Base-by-base conservation (phyloP, 2,329 filamentous ascomycete species). In the Exophiala lecanii-corni region DNA sequence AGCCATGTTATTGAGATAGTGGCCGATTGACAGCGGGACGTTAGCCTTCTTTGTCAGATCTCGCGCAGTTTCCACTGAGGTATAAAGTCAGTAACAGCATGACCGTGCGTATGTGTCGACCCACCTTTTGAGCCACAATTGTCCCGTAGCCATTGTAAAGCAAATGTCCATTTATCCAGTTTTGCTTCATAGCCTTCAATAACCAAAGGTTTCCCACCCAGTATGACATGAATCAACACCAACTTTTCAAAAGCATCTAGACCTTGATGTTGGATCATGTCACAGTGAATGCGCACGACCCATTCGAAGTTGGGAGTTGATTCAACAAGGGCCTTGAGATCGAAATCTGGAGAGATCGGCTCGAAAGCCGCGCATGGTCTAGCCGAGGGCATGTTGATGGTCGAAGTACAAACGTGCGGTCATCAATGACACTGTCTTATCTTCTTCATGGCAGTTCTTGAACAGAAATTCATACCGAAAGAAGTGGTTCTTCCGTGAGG, bases 331-430 rank as follows among this genome's bases (percentile, higher is more conserved):
- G 70, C 68, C 28, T 79, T 70, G 12, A 97, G 72, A 60, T 97
- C 84, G 44, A 97, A 79, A 58, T 91, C 80, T 0, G 89, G 89
- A 0, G 89, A 79, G 35, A 97, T 86, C 1, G 91, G 89, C 63
- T 94, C 88, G 64, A 97, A 97, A 39, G 89, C 87, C 12, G 89
- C 88, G 59, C 88, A 83, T 1, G 87, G 87, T 57, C 89, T 81
- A 45, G 83, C 72, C 10, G 84, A 75, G 41, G 86, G 84, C 89
- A 95, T 95, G 19, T 58, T 75, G 57, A 34, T 9, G 3, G 3
- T 20, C 10, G 2, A 10, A 21, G 7, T 17, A 13, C 13, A 9
- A n/a, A n/a, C n/a, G n/a, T n/a, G n/a, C n/a, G n/a, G 13, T 12
- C 3, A 4, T 36, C 34, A 49, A 23, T 15, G 7, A n/a, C n/a